Evolutionary conservation across 2,329 filamentous ascomycete species (phyloP).

Genomic region (Scedosporium boydii): DNA sequence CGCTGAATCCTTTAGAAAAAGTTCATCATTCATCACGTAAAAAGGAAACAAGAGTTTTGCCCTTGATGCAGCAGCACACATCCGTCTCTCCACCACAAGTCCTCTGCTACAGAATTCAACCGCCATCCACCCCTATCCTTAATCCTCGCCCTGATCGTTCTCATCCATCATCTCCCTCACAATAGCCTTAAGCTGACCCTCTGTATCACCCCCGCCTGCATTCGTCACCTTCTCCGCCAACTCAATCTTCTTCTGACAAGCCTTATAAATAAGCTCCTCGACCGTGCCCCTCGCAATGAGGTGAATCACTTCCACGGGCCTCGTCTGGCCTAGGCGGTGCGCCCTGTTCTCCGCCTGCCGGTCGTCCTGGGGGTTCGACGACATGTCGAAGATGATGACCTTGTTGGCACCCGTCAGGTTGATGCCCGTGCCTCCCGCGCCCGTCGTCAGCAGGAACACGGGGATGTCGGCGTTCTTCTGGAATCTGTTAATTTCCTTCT

Average conservation of each 20-base stretch:
- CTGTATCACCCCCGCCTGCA: slow-evolving; percentile 24
- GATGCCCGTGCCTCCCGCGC: slow-evolving; percentile 92
- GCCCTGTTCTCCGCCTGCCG: slow-evolving; percentile 97
- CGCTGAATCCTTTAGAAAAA: background rate
- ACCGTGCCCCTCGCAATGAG: slow-evolving; percentile 75
- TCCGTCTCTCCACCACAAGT: background rate
- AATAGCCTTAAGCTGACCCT: slow-evolving; percentile 1
- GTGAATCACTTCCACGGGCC: slow-evolving; percentile 82
- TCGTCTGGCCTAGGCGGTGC: slow-evolving; percentile 84
- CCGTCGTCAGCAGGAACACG: slow-evolving; percentile 87
- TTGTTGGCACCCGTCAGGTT: slow-evolving; percentile 95
- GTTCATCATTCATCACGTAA: background rate
- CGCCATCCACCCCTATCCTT: background rate
- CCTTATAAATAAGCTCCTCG: slow-evolving; percentile 84
- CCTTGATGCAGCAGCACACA: background rate
- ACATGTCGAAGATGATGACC: slow-evolving; percentile 92
- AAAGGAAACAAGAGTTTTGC: background rate
- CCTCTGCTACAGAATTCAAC: background rate
- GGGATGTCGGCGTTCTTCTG: slow-evolving; percentile 66
- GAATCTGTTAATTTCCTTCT: slow-evolving; percentile 83
- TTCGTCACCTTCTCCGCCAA: slow-evolving; percentile 58
- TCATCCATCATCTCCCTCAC: slow-evolving; percentile 6
- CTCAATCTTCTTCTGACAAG: slow-evolving; percentile 87
- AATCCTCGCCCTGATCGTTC: background rate
- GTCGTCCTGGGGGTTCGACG: slow-evolving; percentile 97